phyloP scores from a whole-genome alignment of 495 filamentous ascomycete species.

The Neurospora sp. region DNA sequence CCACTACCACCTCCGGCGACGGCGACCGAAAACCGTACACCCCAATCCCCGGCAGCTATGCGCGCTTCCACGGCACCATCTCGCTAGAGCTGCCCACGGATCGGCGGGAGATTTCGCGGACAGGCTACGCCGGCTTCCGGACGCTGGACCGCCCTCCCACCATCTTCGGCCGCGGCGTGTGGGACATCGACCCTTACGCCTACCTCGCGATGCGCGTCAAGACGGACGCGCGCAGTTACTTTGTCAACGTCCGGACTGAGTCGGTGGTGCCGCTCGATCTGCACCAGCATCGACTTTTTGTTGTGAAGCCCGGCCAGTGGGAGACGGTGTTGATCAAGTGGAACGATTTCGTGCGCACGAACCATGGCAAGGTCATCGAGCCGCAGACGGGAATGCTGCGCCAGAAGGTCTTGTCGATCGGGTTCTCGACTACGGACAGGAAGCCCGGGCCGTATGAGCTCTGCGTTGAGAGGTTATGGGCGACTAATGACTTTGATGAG shows the following conservation, averaged over 20 bases:
- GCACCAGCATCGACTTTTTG: constrained; percentile 88
- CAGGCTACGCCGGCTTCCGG: constrained; percentile 85
- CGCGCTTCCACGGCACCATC: constrained; percentile 77
- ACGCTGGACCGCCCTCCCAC: constrained; percentile 50
- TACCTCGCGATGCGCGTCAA: constrained; percentile 87
- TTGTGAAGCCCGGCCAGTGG: constrained; percentile 74
- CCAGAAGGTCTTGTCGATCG: constrained; percentile 73
- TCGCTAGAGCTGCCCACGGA: constrained; percentile 74
- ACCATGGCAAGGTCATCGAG: constrained; percentile 80
- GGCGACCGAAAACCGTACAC: constrained; percentile 18
- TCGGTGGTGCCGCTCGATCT: constrained; percentile 84
- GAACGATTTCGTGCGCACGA: constrained; percentile 89
- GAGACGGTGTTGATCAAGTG: constrained; percentile 85
- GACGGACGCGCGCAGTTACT: constrained; percentile 84
- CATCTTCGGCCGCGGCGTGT: constrained; percentile 70
- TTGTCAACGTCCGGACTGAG: constrained; percentile 93
- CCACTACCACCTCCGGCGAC: constrained; percentile 32
- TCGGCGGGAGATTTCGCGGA: constrained; percentile 55
- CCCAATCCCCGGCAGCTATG: constrained; percentile 35
- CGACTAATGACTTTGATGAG: constrained; percentile 46
- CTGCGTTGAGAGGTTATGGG: constrained; percentile 77
- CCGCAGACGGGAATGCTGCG: constrained; percentile 80
- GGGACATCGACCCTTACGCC: constrained; percentile 80
- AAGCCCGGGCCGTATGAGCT: constrained; percentile 80
- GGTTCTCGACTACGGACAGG: constrained; percentile 81